phyloP scores from a whole-genome alignment of 2,329 filamentous ascomycete genomes.

The Epichloe scottii region DNA sequence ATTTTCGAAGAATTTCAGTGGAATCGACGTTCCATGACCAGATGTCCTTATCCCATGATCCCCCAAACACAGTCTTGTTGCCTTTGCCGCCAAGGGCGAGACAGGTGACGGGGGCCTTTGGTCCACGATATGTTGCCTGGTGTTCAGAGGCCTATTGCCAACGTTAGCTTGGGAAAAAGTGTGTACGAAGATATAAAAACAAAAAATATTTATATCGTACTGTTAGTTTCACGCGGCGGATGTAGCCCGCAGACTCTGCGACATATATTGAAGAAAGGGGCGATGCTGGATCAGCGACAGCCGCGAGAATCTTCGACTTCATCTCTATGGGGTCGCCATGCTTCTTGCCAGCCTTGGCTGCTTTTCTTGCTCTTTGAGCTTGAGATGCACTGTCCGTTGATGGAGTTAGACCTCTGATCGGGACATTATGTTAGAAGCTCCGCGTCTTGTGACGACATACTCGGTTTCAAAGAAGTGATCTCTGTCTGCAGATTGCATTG shows the following conservation, averaged over 20 bases:
- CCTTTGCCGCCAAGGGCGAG: conserved; percentile 50
- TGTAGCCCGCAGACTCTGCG: conserved; percentile 75
- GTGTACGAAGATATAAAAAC: not conserved
- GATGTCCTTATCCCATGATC: conserved; percentile 87
- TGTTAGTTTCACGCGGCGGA: conserved; percentile 45
- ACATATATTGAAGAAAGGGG: conserved; percentile 52
- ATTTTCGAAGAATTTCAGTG: conserved; percentile 41
- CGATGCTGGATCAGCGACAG: conserved; percentile 53
- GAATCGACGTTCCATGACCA: conserved; percentile 69
- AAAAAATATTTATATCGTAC: conserved; percentile 3
- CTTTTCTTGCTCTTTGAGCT: conserved; percentile 44
- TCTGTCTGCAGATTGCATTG: conserved; percentile 59
- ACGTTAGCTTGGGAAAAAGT: not conserved
- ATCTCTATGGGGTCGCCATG: conserved; percentile 70
- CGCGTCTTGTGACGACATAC: conserved; percentile 35
- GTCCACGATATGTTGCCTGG: conserved; percentile 50
- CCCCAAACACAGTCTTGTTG: conserved; percentile 59
- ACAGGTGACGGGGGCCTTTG: conserved; percentile 68
- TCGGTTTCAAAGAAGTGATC: conserved; percentile 89
- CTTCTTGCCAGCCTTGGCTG: conserved; percentile 60
- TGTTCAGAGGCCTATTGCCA: conserved; percentile 19
- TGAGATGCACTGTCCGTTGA: conserved; percentile 31
- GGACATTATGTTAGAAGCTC: no score
- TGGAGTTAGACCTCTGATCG: no score
- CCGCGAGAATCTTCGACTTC: conserved; percentile 75